Percentiles rank a stretch among this genome's conserved stretches.
phyloP scores from a whole-genome alignment of 768 basidiomycete species.

The Lactarius tabidus region DNA sequence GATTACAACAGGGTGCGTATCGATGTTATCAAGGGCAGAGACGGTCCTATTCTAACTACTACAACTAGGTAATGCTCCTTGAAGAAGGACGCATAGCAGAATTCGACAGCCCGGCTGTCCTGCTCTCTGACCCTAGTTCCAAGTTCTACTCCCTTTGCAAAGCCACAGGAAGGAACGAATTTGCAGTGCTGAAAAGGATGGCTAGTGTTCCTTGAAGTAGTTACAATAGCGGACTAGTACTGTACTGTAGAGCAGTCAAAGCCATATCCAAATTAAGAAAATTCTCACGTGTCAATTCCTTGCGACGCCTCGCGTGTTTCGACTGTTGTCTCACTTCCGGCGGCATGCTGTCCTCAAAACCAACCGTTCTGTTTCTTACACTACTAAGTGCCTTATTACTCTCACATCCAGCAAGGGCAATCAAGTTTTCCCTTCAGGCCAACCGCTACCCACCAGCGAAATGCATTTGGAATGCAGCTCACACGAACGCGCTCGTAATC shows the following conservation, averaged over 20 bases:
- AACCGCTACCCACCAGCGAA: slow-evolving; percentile 69
- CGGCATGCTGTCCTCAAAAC: slow-evolving; percentile 19
- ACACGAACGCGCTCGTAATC: slow-evolving; percentile 83
- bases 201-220: slow-evolving; percentile 37
- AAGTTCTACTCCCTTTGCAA: slow-evolving; percentile 67
- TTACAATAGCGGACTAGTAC: background rate
- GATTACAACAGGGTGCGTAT: slow-evolving; percentile 73
- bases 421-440: slow-evolving; percentile 82
- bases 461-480: slow-evolving; percentile 95
- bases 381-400: slow-evolving; percentile 29
- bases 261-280: background rate
- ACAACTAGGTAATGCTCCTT: slow-evolving; percentile 62
- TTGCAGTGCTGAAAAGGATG: slow-evolving; percentile 62
- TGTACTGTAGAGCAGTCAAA: background rate
- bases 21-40: background rate
- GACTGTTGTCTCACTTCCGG: background rate
- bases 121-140: slow-evolving; percentile 54
- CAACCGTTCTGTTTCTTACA: slow-evolving; percentile 16
- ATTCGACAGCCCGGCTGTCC: slow-evolving; percentile 58
- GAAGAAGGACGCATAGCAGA: slow-evolving; percentile 77
- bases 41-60: slow-evolving; percentile 14
- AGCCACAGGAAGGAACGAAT: slow-evolving; percentile 70
- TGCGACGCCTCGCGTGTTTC: background rate
- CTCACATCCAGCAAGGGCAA: slow-evolving; percentile 44
- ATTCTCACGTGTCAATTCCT: slow-evolving; percentile 1